Evolutionary conservation across 768 basidiomycete genomes (phyloP), one percentile per base, ranked within the genome.

Genomic region (Nidularia sp.): DNA sequence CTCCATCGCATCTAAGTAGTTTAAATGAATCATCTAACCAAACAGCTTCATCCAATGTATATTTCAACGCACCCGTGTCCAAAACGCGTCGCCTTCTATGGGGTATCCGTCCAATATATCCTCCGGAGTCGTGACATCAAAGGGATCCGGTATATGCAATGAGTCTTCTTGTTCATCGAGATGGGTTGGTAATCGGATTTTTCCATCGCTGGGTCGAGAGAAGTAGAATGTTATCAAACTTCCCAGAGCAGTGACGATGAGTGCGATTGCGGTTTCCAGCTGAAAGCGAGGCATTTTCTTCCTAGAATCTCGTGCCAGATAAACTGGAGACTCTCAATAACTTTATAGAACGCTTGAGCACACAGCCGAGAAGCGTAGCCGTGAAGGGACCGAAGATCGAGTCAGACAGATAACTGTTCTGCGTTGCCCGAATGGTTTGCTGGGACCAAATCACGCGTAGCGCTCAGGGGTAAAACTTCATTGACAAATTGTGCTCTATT

Each of bases 81-180:
- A 70, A 50, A 70, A 70, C 13, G 46, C 53, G 22, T 67, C 66
- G 46, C 53, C 64, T 25, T 68, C 65, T 48, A 69, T 60, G 42
- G 67, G 65, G 46, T 66, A 65, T 5, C 69, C 69, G 31, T 70
- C 65, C 9, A 61, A 48, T 1, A 67, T 15, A 65, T 93, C 90
- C 62, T 86, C 85, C 6, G 83, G 79, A n/a, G 63, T 81, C n/a
- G 82, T 79, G n/a, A 93, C 84, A 50, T 69, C 66, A 44, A 69
- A 45, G 6, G 44, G 61, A 56, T 70, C 69, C 34, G 61, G 39
- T 10, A 22, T 34, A 29, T 33, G 50, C 22, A 29, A 36, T 7
- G 34, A 18, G 18, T 47, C 35, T 6, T 62, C 58, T 9, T 60
- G 51, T 6, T 34, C 58, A 15, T 65, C 55, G 31, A 50, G 52